phyloP scores from a whole-genome alignment of 208 protist species.

The Herpetomonas muscarum region DNA sequence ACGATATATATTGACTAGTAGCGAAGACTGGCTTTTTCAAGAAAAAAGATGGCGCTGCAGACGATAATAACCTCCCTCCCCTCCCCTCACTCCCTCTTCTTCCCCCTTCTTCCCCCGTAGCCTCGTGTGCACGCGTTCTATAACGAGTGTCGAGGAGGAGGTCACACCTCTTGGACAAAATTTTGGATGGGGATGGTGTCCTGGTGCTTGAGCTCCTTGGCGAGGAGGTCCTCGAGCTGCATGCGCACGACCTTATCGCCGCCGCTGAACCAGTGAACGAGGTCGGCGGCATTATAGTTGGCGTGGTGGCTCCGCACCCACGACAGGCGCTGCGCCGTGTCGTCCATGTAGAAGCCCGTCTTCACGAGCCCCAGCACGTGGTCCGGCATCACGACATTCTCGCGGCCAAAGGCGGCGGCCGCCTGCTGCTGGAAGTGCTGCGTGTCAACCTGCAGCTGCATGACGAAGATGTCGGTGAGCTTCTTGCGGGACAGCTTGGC shows the following conservation, averaged over 20 bases:
- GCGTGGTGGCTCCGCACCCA: conserved; percentile 64
- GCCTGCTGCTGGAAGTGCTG: conserved; percentile 78
- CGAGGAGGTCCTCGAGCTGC: conserved; percentile 63
- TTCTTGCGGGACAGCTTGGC: conserved; percentile 67
- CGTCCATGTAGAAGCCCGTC: conserved; percentile 66
- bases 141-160: no score
- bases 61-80: not conserved
- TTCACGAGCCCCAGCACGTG: conserved; percentile 65
- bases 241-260: conserved; percentile 50
- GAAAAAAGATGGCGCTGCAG: no score
- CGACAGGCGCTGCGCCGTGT: conserved; percentile 34
- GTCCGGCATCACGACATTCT: conserved; percentile 51
- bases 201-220: conserved; percentile 44
- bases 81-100: not conserved
- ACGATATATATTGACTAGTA: not conserved
- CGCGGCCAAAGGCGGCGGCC: conserved; percentile 38
- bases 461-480: conserved; percentile 62
- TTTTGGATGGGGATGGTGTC: conserved; percentile 58
- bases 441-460: conserved; percentile 81
- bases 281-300: conserved; percentile 48
- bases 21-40: not conserved
- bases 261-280: conserved; percentile 60
- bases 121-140: no score
- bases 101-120: no score
- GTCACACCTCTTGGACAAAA: conserved; percentile 29